Percentiles rank a stretch among this genome's conserved stretches.
Conservation (phyloP, 2,329 filamentous ascomycete species). For the Trichoderma oligosporum region DNA sequence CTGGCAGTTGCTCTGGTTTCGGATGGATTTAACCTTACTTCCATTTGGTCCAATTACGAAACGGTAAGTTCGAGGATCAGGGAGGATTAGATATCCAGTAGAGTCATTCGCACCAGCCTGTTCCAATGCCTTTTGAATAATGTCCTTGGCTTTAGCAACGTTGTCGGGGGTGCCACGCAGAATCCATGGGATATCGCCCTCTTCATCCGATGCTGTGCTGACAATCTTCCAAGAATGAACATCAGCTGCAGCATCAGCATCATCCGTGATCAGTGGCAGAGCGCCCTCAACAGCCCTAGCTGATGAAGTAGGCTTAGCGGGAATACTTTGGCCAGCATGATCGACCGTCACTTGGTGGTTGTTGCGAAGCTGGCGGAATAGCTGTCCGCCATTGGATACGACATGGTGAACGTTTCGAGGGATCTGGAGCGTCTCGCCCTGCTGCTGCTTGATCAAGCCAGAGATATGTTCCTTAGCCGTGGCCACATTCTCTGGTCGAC, state of each 20-base stretch:
- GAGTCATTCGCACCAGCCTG: slow-evolving; percentile 66
- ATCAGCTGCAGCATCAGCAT: slow-evolving; percentile 60
- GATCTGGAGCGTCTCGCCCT: slow-evolving; percentile 82
- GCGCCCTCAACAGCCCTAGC: slow-evolving; percentile 56
- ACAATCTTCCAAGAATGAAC: slow-evolving; percentile 82
- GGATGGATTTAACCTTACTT: slow-evolving; percentile 86
- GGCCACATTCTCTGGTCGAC: slow-evolving; percentile 72
- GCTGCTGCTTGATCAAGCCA: slow-evolving; percentile 74
- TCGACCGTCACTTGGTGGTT: slow-evolving; percentile 88
- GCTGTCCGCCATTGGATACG: slow-evolving; percentile 82
- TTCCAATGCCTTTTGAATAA: slow-evolving; percentile 68
- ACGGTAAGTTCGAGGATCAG: slow-evolving; percentile 84
- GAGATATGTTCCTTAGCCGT: slow-evolving; percentile 84
- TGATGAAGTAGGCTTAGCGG: slow-evolving; percentile 60
- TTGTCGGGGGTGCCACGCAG: slow-evolving; percentile 75
- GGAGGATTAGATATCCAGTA: slow-evolving; percentile 83
- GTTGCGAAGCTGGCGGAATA: slow-evolving; percentile 86
- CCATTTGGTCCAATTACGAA: slow-evolving; percentile 87
- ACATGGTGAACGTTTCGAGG: slow-evolving; percentile 79
- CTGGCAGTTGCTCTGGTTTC: slow-evolving; percentile 86
- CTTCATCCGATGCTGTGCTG: slow-evolving; percentile 56
- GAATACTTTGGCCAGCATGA: slow-evolving; percentile 76
- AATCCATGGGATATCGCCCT: slow-evolving; percentile 82
- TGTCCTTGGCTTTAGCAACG: slow-evolving; percentile 74
- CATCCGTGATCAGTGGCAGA: slow-evolving; percentile 91